These are phyloP conservation scores for Pleurotus eryngii DNA, from an alignment of 768 basidiomycete species.

Conservation along the genomic window DNA sequence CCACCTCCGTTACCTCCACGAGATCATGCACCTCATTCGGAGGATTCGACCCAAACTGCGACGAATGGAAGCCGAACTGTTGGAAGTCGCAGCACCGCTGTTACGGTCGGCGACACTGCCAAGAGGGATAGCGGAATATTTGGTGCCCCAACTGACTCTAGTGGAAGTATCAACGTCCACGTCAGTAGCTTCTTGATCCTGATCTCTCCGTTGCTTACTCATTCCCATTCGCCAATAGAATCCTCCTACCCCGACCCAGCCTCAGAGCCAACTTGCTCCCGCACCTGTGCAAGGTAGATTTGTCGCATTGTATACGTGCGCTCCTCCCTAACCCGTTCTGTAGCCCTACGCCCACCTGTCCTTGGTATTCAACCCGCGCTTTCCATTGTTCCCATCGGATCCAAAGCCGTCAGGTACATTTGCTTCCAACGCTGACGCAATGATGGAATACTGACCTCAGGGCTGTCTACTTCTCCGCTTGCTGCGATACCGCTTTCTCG, in stretches of 20 bases:
- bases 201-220: too few species aligned
- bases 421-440: conserved; percentile 11
- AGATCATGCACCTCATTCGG: not conserved
- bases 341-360: conserved; percentile 32
- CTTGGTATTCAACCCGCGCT: conserved; percentile 70
- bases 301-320: not conserved
- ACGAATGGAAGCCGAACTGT: not conserved
- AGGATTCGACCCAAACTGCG: not conserved
- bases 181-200: not conserved
- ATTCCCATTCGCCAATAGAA: not conserved
- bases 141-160: conserved; percentile 4
- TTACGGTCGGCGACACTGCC: not conserved
- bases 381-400: conserved; percentile 36
- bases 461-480: not conserved
- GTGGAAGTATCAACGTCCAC: conserved; percentile 2
- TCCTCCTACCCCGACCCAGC: not conserved
- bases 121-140: conserved; percentile 2
- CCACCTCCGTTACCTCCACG: not conserved
- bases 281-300: conserved; percentile 4
- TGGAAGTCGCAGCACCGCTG: not conserved
- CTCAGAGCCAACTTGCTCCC: not conserved
- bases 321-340: not conserved
- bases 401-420: conserved; percentile 22
- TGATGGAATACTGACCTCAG: not conserved
- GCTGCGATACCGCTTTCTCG: not conserved